Conservation (phyloP, 1,284 basidiomycete genomes). For the Leccinum fuscescens region DNA sequence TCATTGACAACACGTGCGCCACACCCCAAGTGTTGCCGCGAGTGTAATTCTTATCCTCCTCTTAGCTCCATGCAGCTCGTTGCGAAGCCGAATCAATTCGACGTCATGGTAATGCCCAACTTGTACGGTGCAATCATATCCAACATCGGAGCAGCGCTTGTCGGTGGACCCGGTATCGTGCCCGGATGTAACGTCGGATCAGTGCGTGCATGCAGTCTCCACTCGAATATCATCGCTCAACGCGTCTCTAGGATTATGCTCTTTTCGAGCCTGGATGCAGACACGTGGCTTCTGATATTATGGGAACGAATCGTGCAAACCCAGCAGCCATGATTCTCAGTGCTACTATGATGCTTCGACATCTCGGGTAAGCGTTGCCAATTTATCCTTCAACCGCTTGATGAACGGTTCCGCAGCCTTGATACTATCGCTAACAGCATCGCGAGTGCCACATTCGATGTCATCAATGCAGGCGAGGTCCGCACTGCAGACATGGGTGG, state of each 20-base stretch:
- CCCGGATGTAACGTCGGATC: conserved; percentile 98
- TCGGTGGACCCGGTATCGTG: conserved; percentile 96
- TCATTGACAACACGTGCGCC: conserved; percentile 93
- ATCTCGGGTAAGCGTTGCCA: conserved; percentile 70
- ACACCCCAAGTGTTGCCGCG: conserved; percentile 5
- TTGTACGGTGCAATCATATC: conserved; percentile 96
- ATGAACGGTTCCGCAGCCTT: conserved; percentile 49
- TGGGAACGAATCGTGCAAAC: conserved; percentile 97
- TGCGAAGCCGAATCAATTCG: conserved; percentile 92
- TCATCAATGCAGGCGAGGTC: conserved; percentile 87
- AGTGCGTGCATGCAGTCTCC: conserved; percentile 43
- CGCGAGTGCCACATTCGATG: conserved; percentile 89
- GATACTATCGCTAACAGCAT: conserved; percentile 95
- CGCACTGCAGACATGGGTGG: conserved; percentile 96
- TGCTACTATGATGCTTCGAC: conserved; percentile 98
- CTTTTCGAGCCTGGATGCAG: conserved; percentile 99
- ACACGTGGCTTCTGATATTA: conserved; percentile 97
- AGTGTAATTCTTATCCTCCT: neutral
- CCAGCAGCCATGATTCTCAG: conserved; percentile 98
- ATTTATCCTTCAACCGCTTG: conserved; percentile 3
- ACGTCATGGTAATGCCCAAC: conserved; percentile 99
- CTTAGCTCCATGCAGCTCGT: conserved; percentile 96
- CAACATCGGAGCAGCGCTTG: conserved; percentile 97
- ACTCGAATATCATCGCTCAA: conserved; percentile 6
- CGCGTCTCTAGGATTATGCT: conserved; percentile 77